These are phyloP conservation scores for Boletus holoroseus DNA, from an alignment of 1,284 basidiomycete genomes.

Conservation along the genomic window DNA sequence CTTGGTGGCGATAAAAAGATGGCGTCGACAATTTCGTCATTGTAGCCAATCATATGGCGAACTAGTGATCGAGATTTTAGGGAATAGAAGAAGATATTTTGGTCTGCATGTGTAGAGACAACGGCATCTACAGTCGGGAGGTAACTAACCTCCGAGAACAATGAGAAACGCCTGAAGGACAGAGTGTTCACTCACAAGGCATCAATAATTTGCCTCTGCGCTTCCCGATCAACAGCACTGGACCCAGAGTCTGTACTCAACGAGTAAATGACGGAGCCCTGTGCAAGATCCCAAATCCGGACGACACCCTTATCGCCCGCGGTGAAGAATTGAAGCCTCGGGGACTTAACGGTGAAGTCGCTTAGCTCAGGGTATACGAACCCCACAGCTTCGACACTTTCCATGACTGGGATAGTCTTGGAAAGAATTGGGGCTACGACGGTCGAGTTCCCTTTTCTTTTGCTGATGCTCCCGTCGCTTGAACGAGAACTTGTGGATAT, in stretches of 20 bases:
- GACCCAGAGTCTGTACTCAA: constrained; percentile 50
- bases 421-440: constrained; percentile 49
- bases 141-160: constrained; percentile 49
- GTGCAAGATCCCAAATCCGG: constrained; percentile 76
- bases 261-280: constrained; percentile 58
- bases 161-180: constrained; percentile 13
- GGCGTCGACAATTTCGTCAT: constrained; percentile 95
- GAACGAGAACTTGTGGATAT: constrained; percentile 14
- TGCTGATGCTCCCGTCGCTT: constrained; percentile 30
- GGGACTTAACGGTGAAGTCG: constrained; percentile 40
- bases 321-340: constrained; percentile 67
- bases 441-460: constrained; percentile 49
- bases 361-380: constrained; percentile 53
- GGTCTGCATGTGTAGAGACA: constrained; percentile 93
- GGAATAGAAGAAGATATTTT: constrained; percentile 91
- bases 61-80: constrained; percentile 55
- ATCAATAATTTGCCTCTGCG: constrained; percentile 70
- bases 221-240: constrained; percentile 58
- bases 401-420: constrained; percentile 83
- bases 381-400: constrained; percentile 84
- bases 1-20: constrained; percentile 60
- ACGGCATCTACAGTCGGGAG: constrained; percentile 58
- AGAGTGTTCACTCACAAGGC: constrained; percentile 51
- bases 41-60: constrained; percentile 95
- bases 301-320: constrained; percentile 85